Evolutionary conservation across 352 stramenopile genomes (phyloP).

Genomic region (Plasmopara halstedii): DNA sequence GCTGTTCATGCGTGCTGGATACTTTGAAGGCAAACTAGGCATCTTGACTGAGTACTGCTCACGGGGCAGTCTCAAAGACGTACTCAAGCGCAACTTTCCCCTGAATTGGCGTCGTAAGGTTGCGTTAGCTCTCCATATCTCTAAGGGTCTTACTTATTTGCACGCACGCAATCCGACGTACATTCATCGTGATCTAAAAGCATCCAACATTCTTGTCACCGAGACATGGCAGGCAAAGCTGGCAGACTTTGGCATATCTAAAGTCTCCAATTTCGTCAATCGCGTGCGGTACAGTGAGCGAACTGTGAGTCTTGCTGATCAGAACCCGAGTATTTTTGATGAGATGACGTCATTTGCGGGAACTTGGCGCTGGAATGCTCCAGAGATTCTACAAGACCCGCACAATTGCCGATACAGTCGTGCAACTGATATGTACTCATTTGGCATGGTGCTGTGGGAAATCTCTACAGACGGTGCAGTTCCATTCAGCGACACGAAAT

Average conservation of each 20-base stretch:
- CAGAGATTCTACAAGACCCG: constrained; percentile 54
- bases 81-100: constrained; percentile 52
- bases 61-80: constrained; percentile 60
- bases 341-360: constrained; percentile 59
- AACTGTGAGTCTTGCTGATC: constrained; percentile 21
- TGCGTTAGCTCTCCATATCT: constrained; percentile 44
- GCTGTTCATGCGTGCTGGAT: constrained; percentile 56
- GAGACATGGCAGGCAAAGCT: constrained; percentile 68
- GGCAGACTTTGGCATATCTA: constrained; percentile 47
- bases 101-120: constrained; percentile 56
- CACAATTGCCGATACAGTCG: constrained; percentile 59
- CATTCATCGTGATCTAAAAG: constrained; percentile 67
- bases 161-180: constrained; percentile 67
- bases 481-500: constrained; percentile 53
- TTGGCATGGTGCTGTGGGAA: constrained; percentile 70
- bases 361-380: constrained; percentile 67
- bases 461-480: constrained; percentile 52
- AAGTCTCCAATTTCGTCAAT: constrained; percentile 40
- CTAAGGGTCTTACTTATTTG: constrained; percentile 61
- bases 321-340: constrained; percentile 36
- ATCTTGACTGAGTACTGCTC: constrained; percentile 68
- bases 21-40: constrained; percentile 54
- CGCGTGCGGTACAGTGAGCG: constrained; percentile 30
- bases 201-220: constrained; percentile 65
- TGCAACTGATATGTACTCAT: constrained; percentile 66